A percentile compares a stretch with the other conserved stretches of the same genome.
Evolutionary conservation across 2,329 filamentous ascomycete species (phyloP).

Genomic region (Ceratocystis cubensis): DNA sequence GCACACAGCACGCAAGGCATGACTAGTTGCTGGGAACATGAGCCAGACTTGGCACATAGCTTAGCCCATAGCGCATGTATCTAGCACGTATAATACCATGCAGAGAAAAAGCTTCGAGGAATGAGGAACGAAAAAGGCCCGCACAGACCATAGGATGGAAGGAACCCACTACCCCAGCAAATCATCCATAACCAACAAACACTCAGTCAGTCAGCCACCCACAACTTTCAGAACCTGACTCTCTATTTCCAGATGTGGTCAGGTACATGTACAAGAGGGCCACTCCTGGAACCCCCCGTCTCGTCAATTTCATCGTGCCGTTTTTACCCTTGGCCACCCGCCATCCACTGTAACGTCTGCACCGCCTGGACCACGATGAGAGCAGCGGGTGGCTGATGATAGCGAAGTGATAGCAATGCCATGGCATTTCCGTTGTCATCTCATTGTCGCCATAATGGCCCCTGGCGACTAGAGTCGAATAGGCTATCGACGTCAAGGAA

Average conservation of each 20-base stretch:
- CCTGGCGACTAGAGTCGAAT: no score
- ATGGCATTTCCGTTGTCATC: no score
- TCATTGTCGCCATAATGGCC: no score
- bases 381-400: no score
- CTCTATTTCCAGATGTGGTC: no score
- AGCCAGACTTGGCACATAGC: not conserved
- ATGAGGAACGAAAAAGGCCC: constrained; percentile 2
- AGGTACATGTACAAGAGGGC: constrained; percentile 11
- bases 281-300: constrained; percentile 14
- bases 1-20: not conserved
- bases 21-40: not conserved
- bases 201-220: not conserved
- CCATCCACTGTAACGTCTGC: no score
- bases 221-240: constrained; percentile 22
- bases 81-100: not conserved
- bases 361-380: no score
- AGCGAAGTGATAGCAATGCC: no score
- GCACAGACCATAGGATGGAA: constrained; percentile 7
- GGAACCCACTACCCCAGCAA: constrained; percentile 6
- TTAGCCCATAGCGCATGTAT: not conserved
- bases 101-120: not conserved
- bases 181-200: not conserved
- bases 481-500: no score
- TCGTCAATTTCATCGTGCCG: no score
- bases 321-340: no score